Percentiles rank a stretch among this genome's conserved stretches.
Evolutionary conservation across 2,329 filamentous ascomycete species (phyloP).

Genomic region (Fusarium brachygibbosum): DNA sequence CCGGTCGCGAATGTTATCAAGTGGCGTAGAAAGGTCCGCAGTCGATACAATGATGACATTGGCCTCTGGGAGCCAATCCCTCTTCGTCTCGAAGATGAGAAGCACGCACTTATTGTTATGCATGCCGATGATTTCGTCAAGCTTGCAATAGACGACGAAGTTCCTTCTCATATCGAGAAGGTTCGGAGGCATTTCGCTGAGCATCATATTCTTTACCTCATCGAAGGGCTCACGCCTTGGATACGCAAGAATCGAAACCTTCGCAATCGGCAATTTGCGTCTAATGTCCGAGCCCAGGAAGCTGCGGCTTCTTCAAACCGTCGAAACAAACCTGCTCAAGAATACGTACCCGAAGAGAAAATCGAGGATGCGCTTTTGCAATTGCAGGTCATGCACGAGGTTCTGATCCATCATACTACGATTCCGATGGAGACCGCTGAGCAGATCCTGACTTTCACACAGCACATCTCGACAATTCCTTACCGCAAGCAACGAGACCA

Average conservation of each 20-base stretch:
- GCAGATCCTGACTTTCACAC: conserved; percentile 80
- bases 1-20: conserved; percentile 68
- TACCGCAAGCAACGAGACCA: conserved; percentile 71
- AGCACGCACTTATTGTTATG: conserved; percentile 73
- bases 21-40: conserved; percentile 77
- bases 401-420: conserved; percentile 77
- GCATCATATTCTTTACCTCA: conserved; percentile 74
- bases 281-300: conserved; percentile 68
- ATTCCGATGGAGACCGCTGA: conserved; percentile 74
- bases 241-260: conserved; percentile 76
- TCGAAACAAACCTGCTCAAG: conserved; percentile 56
- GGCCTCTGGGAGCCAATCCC: conserved; percentile 75
- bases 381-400: conserved; percentile 76
- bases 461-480: conserved; percentile 82
- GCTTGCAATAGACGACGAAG: conserved; percentile 64
- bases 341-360: conserved; percentile 74
- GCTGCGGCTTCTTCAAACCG: conserved; percentile 50
- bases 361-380: conserved; percentile 79
- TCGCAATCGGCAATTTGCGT: conserved; percentile 76
- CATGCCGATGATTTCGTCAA: conserved; percentile 75
- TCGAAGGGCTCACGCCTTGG: conserved; percentile 77
- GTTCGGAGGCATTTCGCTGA: conserved; percentile 67
- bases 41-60: conserved; percentile 70
- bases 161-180: conserved; percentile 70
- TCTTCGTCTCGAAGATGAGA: conserved; percentile 66